phyloP scores from a whole-genome alignment of 192 early-diverging fungal genomes.

The Haplosporangium gracile region DNA sequence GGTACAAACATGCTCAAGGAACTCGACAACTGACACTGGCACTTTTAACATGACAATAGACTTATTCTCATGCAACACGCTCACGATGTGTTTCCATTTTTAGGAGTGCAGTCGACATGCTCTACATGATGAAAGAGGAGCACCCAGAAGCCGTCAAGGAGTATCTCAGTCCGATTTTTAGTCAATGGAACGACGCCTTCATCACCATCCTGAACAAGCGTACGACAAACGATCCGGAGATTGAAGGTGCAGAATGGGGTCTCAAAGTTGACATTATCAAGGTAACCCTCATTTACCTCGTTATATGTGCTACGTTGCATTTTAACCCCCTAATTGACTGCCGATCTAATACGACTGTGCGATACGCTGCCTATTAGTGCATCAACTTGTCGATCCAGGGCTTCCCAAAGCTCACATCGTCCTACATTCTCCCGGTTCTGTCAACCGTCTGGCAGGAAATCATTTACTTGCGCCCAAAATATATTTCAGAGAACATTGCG shows the following conservation, averaged over 20 bases:
- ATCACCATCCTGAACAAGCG: slow-evolving; percentile 68
- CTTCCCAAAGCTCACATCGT: slow-evolving; percentile 70
- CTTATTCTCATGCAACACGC: slow-evolving; percentile 74
- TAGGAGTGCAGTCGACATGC: slow-evolving; percentile 84
- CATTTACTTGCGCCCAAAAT: slow-evolving; percentile 63
- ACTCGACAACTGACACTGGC: neutral
- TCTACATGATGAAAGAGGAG: slow-evolving; percentile 80
- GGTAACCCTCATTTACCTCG: slow-evolving; percentile 51
- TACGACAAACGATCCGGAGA: slow-evolving; percentile 50
- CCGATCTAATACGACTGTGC: neutral
- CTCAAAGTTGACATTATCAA: slow-evolving; percentile 79
- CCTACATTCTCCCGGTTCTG: slow-evolving; percentile 63
- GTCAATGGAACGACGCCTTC: slow-evolving; percentile 82
- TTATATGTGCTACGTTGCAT: neutral
- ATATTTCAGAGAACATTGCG: slow-evolving; percentile 35
- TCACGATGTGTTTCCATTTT: slow-evolving; percentile 85
- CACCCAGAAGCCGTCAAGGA: slow-evolving; percentile 74
- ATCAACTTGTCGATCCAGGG: slow-evolving; percentile 68
- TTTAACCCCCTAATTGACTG: neutral
- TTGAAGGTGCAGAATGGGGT: slow-evolving; percentile 66
- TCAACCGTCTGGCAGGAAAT: slow-evolving; percentile 78
- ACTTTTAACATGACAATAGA: slow-evolving; percentile 37
- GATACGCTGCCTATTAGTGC: slow-evolving; percentile 53
- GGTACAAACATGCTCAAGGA: neutral
- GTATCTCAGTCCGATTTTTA: slow-evolving; percentile 81